Conservation (phyloP, 2,329 filamentous ascomycete species). For the Sordariomycetes sp. region DNA sequence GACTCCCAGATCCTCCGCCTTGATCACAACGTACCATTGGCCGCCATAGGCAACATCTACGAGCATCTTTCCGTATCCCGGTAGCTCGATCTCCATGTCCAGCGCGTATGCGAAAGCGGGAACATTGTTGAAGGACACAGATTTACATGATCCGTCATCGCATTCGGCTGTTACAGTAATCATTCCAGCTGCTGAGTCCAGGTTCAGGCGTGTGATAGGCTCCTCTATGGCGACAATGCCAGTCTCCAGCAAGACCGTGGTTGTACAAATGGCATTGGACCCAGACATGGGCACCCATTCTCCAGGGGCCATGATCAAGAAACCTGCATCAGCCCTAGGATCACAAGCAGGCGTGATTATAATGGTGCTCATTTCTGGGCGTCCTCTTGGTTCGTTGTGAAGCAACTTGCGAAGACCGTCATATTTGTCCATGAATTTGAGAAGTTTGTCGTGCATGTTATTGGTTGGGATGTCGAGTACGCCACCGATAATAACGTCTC, state of each 20-base stretch:
- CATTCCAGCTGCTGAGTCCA: conserved; percentile 21
- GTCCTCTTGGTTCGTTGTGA: conserved; percentile 29
- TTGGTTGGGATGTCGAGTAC: conserved; percentile 30
- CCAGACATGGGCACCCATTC: conserved; percentile 23
- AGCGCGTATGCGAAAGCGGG: conserved; percentile 28
- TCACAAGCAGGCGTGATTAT: conserved; percentile 28
- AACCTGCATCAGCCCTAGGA: conserved; percentile 28
- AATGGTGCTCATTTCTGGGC: conserved; percentile 24
- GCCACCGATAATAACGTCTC: conserved; percentile 38
- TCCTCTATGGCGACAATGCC: conserved; percentile 33
- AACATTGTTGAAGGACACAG: conserved; percentile 30
- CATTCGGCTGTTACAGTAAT: conserved; percentile 29
- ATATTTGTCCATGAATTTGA: conserved; percentile 26
- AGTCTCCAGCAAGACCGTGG: conserved; percentile 34
- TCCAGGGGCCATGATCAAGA: conserved; percentile 19
- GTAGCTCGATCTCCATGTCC: conserved; percentile 24
- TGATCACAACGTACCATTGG: conserved; percentile 6
- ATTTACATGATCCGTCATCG: conserved; percentile 26
- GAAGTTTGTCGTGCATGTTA: conserved; percentile 39
- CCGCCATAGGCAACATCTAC: conserved; percentile 31
- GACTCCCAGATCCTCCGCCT: conserved; percentile 21
- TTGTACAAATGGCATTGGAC: conserved; percentile 29
- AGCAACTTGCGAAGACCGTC: conserved; percentile 25
- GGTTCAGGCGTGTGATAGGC: conserved; percentile 20
- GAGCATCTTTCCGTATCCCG: conserved; percentile 22